Percentiles rank a stretch among this genome's conserved stretches.
phyloP scores from a whole-genome alignment of 2,329 filamentous ascomycete species.

The Basipetospora chlamydospora region DNA sequence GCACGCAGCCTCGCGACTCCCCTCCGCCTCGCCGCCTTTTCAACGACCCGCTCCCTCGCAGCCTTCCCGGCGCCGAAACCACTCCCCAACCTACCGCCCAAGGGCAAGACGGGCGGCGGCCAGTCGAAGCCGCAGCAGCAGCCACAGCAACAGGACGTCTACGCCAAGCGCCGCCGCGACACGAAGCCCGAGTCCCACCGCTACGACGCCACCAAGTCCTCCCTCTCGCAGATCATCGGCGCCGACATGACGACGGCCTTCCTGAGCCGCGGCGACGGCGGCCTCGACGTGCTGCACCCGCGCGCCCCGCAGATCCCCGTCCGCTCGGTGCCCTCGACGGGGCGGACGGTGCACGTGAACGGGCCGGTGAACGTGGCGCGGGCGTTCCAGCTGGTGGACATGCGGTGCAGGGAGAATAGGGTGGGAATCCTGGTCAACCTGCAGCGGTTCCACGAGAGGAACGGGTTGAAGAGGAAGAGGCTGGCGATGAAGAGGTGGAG shows the following conservation, averaged over 20 bases:
- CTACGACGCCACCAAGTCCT: slow-evolving; percentile 7
- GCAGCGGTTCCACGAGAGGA: slow-evolving; percentile 62
- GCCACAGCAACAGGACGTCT: neutral
- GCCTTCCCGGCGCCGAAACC: slow-evolving; percentile 2
- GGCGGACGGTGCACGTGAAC: slow-evolving; percentile 27
- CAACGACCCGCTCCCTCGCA: slow-evolving; percentile 1
- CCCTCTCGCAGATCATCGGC: slow-evolving; percentile 7
- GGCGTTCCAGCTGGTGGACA: slow-evolving; percentile 27
- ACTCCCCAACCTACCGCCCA: slow-evolving; percentile 5
- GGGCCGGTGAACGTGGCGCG: slow-evolving; percentile 28
- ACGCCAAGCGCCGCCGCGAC: neutral
- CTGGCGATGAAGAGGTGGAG: slow-evolving; percentile 55
- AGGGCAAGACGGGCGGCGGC: slow-evolving; percentile 1
- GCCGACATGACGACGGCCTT: slow-evolving; percentile 22
- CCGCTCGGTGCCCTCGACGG: slow-evolving; percentile 25
- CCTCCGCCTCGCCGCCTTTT: slow-evolving; percentile 3
- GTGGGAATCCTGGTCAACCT: slow-evolving; percentile 37
- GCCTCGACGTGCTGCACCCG: slow-evolving; percentile 14
- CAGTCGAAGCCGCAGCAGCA: neutral
- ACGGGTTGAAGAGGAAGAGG: slow-evolving; percentile 65
- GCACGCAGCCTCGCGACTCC: neutral
- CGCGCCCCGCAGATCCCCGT: slow-evolving; percentile 16
- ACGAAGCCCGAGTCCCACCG: neutral
- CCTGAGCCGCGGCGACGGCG: no score
- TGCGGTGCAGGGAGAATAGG: slow-evolving; percentile 33